Percentiles rank a stretch among this genome's conserved stretches.
Evolutionary conservation across 768 basidiomycete genomes (phyloP).

Genomic region (Solioccasus polychromus): DNA sequence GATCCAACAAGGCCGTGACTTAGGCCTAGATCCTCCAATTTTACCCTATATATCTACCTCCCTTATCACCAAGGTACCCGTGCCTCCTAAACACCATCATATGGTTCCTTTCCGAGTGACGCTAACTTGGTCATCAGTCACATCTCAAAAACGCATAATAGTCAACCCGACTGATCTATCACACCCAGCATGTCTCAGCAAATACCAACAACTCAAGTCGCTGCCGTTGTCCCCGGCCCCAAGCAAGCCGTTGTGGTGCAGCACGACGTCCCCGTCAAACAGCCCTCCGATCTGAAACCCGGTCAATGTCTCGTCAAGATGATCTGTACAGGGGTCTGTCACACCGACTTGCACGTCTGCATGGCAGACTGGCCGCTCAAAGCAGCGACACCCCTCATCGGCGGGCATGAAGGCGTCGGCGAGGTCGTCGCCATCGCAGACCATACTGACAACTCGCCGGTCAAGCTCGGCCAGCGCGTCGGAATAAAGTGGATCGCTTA

Average conservation of each 20-base stretch:
- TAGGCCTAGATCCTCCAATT: too few species aligned
- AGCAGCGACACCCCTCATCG: conserved; percentile 59
- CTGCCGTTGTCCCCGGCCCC: conserved; percentile 36
- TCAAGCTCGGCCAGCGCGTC: conserved; percentile 76
- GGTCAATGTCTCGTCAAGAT: conserved; percentile 78
- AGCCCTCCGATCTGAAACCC: conserved; percentile 54
- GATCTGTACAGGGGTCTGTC: conserved; percentile 80
- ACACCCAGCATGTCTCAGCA: too few species aligned
- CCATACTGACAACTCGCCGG: conserved; percentile 59
- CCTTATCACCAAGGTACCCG: too few species aligned
- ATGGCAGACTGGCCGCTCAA: conserved; percentile 78
- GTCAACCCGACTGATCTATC: too few species aligned
- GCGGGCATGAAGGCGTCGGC: conserved; percentile 86
- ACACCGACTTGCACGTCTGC: conserved; percentile 77
- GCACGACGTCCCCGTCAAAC: conserved; percentile 53
- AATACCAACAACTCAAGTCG: conserved; percentile 44
- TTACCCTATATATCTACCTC: too few species aligned
- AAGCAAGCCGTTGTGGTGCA: conserved; percentile 33
- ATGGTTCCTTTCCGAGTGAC: too few species aligned
- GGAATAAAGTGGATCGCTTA: conserved; percentile 83
- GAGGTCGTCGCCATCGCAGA: conserved; percentile 75
- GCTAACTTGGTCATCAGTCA: too few species aligned
- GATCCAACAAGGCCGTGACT: too few species aligned
- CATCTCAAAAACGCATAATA: too few species aligned
- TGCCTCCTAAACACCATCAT: too few species aligned